Conservation (phyloP, 2,329 filamentous ascomycete species). For the Macrophomina phaseolina region DNA sequence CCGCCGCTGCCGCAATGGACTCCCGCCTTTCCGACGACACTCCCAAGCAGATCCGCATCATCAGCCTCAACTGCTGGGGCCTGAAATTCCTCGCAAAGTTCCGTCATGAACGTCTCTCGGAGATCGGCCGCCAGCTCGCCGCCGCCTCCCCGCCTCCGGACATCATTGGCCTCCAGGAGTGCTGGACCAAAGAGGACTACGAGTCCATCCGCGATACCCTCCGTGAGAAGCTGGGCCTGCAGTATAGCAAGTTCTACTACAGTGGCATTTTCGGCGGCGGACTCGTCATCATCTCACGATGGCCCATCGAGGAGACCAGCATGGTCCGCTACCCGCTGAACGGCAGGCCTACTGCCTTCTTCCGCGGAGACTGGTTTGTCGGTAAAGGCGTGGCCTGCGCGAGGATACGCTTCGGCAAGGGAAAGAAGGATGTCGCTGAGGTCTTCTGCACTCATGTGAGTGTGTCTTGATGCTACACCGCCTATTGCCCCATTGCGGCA, state of each 20-base stretch:
- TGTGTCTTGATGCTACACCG: not conserved
- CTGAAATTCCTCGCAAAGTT: constrained; percentile 84
- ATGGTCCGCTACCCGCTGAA: constrained; percentile 92
- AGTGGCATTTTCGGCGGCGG: constrained; percentile 89
- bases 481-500: constrained; percentile 1
- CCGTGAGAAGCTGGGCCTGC: constrained; percentile 75
- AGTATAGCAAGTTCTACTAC: constrained; percentile 91
- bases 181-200: constrained; percentile 89
- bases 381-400: constrained; percentile 92
- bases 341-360: constrained; percentile 91
- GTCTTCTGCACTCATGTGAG: constrained; percentile 88
- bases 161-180: constrained; percentile 94
- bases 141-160: constrained; percentile 70
- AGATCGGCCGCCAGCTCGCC: constrained; percentile 84
- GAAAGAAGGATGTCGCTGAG: constrained; percentile 72
- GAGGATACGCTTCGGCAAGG: constrained; percentile 72
- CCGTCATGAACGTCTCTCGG: constrained; percentile 75
- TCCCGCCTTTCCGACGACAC: constrained; percentile 4
- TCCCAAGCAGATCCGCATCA: constrained; percentile 69
- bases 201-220: constrained; percentile 76
- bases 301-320: constrained; percentile 87
- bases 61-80: constrained; percentile 97
- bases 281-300: constrained; percentile 85
- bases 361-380: constrained; percentile 93
- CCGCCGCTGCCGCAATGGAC: constrained; percentile 4